A percentile compares a stretch with the other conserved stretches of the same genome.
These are phyloP conservation scores for Trichomonas vaginalis DNA, from an alignment of 208 protist species.

Conservation along the genomic window DNA sequence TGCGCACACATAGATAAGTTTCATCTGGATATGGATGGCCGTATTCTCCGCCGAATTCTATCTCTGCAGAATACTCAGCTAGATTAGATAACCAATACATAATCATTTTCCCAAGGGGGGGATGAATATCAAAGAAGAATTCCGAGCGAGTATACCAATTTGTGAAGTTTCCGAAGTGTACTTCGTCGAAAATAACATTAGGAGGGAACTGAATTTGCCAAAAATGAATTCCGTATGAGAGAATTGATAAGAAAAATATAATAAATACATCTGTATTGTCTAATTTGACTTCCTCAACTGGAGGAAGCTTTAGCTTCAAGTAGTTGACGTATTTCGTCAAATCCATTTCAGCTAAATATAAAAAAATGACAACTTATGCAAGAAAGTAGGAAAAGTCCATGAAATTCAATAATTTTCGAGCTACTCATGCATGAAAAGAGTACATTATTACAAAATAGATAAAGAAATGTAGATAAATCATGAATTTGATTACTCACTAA, in stretches of 20 bases:
- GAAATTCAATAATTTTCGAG: too few species aligned
- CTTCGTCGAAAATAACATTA: neutral
- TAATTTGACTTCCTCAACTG: neutral
- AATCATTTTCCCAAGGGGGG: neutral
- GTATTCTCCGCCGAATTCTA: neutral
- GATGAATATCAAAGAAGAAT: slow-evolving; percentile 18
- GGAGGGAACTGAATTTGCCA: neutral
- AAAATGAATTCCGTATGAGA: neutral
- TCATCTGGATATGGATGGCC: neutral
- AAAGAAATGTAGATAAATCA: too few species aligned
- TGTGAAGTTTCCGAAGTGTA: slow-evolving; percentile 6
- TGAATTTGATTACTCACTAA: too few species aligned
- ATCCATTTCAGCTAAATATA: too few species aligned
- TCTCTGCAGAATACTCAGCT: neutral
- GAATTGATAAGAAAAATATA: neutral
- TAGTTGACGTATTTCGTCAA: neutral
- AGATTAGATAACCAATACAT: neutral
- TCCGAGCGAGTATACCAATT: neutral
- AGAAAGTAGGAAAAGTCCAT: too few species aligned
- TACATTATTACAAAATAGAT: too few species aligned
- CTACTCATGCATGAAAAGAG: too few species aligned
- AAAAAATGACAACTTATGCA: too few species aligned
- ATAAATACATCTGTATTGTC: neutral
- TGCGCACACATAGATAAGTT: neutral
- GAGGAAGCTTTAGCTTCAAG: neutral